Conservation (phyloP, 306 rosid species). For the Citrullus colocynthis region DNA sequence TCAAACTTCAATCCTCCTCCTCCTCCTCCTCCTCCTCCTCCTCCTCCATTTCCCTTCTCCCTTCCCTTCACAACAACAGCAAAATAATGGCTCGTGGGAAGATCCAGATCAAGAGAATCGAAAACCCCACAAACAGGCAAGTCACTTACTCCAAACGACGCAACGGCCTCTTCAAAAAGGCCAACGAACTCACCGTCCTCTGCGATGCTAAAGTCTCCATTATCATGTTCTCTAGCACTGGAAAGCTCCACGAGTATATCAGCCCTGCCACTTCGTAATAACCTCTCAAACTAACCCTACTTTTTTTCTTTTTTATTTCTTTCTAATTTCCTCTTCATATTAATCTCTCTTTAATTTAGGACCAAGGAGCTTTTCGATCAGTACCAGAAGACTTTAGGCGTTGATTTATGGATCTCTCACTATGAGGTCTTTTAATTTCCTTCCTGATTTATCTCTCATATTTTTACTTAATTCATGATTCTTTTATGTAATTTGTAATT, state of each 20-base stretch:
- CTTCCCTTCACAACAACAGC: background rate
- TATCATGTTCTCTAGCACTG: slow-evolving; percentile 53
- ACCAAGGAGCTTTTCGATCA: slow-evolving; percentile 66
- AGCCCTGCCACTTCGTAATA: slow-evolving; percentile 54
- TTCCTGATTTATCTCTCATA: no score
- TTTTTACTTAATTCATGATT: no score
- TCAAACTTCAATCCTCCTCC: background rate
- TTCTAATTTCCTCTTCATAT: background rate
- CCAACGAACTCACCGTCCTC: slow-evolving; percentile 73
- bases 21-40: background rate
- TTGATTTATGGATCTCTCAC: slow-evolving; percentile 68
- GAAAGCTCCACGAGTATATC: slow-evolving; percentile 53
- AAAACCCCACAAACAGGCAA: slow-evolving; percentile 67
- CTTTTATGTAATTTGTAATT: no score
- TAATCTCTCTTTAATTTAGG: slow-evolving; percentile 8
- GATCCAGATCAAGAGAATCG: slow-evolving; percentile 93
- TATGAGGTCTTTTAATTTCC: slow-evolving; percentile 36
- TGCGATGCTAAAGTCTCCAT: slow-evolving; percentile 82
- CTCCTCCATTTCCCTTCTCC: background rate
- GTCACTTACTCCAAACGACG: slow-evolving; percentile 80
- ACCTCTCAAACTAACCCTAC: background rate
- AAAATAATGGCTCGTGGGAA: slow-evolving; percentile 67
- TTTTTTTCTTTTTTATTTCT: background rate
- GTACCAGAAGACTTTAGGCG: slow-evolving; percentile 42
- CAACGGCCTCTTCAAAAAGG: slow-evolving; percentile 82